Base-by-base conservation (phyloP, 2,329 filamentous ascomycete species). In the Rutstroemia sp. region DNA sequence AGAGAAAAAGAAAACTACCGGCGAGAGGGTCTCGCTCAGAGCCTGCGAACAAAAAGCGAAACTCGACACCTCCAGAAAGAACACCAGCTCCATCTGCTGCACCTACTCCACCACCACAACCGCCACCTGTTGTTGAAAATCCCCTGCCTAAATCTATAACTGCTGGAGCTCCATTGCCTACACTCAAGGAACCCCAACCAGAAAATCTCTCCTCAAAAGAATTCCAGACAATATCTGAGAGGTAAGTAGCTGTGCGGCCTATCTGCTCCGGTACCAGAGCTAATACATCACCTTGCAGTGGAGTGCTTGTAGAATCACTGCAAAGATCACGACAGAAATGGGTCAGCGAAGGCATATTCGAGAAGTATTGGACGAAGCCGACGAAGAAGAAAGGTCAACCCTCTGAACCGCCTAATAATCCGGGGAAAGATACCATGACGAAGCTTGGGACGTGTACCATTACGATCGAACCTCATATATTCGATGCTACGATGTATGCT, bases 291-390 rank as follows among this genome's bases (percentile, higher is more conserved):
- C 42, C 16, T 57, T 58, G 51, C 64, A 90, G 89, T 71, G 87
- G 86, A 62, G 87, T 92, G 19, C 75, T 92, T 57, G 78, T 81
- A 64, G 86, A 91, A 63, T 89, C 88, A 2, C 77, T 94, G 25
- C 73, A 80, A 50, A 80, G 87, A 66, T 94, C 89, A 65, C 84
- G 87, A 58, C 78, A 84, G 57, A 82, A 80, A 78, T 91, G 87
- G 87, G 79, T 87, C 23, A 79, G 76, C 66, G 83, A 87, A 62
- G 85, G 86, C 30, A 78, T 90, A 48, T 89, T 91, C 64, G 84
- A 89, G 63, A 87, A 83, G 65, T 90, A 87, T 70, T 91, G 87
- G 87, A 80, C 83, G 8, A 90, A 90, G 67, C 86, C 87, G 3
- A 75, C 75, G 44, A 87, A 86, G 71, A 80, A 81, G 60, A 88